A percentile compares a stretch with the other conserved stretches of the same genome.
Conservation (phyloP, 2,329 filamentous ascomycete genomes). For the Fusarium circinatum region DNA sequence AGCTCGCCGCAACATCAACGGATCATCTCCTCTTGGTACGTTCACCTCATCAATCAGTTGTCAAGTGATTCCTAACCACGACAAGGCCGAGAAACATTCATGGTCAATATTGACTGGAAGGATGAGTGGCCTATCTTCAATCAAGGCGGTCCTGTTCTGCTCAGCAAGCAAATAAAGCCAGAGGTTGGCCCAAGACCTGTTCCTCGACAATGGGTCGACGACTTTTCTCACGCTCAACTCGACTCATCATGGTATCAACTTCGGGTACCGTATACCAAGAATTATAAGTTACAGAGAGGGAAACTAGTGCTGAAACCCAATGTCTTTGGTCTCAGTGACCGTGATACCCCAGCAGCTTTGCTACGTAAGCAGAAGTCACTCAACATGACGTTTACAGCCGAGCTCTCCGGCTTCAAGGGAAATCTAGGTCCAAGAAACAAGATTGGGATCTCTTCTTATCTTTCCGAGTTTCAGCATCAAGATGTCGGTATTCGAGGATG, state of each 20-base stretch:
- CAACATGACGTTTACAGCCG: background rate
- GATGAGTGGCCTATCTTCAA: background rate
- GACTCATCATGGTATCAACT: background rate
- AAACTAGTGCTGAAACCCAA: background rate
- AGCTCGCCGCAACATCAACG: background rate
- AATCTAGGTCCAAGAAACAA: background rate
- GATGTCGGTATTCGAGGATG: background rate
- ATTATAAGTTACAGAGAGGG: background rate
- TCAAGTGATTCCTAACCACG: rapidly evolving
- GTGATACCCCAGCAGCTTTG: background rate
- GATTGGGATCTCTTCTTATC: background rate
- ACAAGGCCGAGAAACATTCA: background rate
- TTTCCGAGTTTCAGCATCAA: background rate
- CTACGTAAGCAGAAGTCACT: background rate
- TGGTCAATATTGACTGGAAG: background rate
- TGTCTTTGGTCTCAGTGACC: background rate
- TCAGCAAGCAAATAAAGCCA: background rate
- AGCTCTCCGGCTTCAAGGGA: background rate
- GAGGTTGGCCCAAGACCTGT: background rate
- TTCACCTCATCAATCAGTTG: background rate
- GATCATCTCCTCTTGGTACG: background rate
- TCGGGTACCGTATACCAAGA: background rate
- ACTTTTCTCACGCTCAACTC: background rate
- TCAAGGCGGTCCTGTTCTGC: background rate
- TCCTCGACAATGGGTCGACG: background rate